Evolutionary conservation across 768 basidiomycete genomes (phyloP).

Genomic region (Mycena chlorophos): DNA sequence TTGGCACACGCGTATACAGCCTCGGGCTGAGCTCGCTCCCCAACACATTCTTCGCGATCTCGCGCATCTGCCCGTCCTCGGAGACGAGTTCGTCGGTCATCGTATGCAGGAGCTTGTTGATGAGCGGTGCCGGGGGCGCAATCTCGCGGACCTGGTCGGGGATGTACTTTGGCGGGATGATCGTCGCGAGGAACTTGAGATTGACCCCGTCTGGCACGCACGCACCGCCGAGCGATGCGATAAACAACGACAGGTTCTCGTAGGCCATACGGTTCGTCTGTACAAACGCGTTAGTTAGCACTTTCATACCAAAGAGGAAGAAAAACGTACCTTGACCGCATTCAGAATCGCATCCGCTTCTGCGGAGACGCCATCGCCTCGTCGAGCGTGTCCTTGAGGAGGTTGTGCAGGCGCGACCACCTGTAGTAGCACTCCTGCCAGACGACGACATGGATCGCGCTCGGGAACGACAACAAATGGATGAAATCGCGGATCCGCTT

Average conservation of each 20-base stretch:
- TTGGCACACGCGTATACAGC: neutral
- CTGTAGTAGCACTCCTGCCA: constrained; percentile 84
- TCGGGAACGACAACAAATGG: constrained; percentile 60
- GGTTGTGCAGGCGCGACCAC: constrained; percentile 67
- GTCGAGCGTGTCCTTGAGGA: constrained; percentile 43
- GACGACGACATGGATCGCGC: constrained; percentile 69
- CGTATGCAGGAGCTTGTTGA: neutral
- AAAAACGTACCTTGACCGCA: constrained; percentile 4
- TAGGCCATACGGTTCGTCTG: constrained; percentile 82
- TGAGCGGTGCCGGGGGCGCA: neutral
- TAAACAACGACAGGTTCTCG: constrained; percentile 80
- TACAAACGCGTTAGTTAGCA: constrained; percentile 1
- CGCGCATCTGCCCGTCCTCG: neutral
- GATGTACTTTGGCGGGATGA: constrained; percentile 50
- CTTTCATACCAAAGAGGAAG: neutral
- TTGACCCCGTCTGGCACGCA: constrained; percentile 58
- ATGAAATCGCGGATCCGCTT: constrained; percentile 74
- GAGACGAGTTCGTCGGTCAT: neutral
- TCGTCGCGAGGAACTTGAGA: constrained; percentile 46
- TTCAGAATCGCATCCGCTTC: constrained; percentile 21
- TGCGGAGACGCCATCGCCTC: constrained; percentile 26
- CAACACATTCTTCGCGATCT: neutral
- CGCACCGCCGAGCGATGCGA: constrained; percentile 71
- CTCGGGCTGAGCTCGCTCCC: neutral
- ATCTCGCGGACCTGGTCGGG: neutral